Evolutionary conservation across 2,329 filamentous ascomycete species (phyloP), one percentile per base, ranked within the genome.

Genomic region (Lachnellula subtilissima): DNA sequence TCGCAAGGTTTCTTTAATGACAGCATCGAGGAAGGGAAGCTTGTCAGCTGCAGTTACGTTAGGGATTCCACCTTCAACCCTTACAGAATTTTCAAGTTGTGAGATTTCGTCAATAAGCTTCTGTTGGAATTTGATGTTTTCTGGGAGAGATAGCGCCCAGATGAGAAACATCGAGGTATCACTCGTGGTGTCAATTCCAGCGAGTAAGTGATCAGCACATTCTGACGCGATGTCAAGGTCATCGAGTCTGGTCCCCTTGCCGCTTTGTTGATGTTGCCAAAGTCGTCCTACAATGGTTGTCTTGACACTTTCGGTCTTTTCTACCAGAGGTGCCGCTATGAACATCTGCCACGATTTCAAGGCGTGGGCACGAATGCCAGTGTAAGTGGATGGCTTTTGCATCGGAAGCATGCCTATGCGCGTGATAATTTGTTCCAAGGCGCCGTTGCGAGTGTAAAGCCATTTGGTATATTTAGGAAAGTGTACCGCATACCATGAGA

Each of bases 131-230:
- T 58, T 53, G 5, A 61, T 52, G 50, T 79, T 72, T 35, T 73
- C 69, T 0, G 74, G 74, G 1, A 71, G 69, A 0, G 79, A 81
- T 0, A 82, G 70, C 0, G 74, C 68, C 75, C 76, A 81, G 14
- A 81, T 68, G 0, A 75, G 64, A 56, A 78, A 81, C 73, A 79
- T 79, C 1, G 79, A 57, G 0, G 77, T 77, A 50, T 82, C 77
- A 23, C 76, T 76, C 0, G 78, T 80, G 0, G 79, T 82, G 55
- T 81, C 76, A 9, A 81, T 78, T 0, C 78, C 79, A 0, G 78
- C 79, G 0, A 78, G 69, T 12, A 82, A 71, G 56, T 82, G 79
- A 53, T 82, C 79, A 0, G 78, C 78, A 12, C 72, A 74, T 64
- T 82, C 79, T 0, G 78, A 78, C 0, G 79, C 79, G 40, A 79